Base-by-base conservation (phyloP, 352 stramenopile genomes). In the Nothophytophthora sp. region DNA sequence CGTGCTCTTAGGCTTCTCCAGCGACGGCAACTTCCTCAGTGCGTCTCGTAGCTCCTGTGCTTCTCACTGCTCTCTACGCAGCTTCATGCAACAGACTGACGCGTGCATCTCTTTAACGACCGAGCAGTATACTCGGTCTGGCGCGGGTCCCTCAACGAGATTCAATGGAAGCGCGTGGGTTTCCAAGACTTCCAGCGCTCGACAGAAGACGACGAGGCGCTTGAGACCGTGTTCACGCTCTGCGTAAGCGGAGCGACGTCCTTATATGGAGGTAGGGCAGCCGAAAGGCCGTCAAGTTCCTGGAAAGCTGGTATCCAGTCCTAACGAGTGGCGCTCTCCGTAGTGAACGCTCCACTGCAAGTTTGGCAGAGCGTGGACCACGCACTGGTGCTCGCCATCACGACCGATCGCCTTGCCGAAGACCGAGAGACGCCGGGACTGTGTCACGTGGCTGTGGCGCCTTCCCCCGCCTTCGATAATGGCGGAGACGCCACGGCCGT, bases 1-100 rank as follows among this genome's bases (percentile, higher is more conserved):
- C 29, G 73, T 88, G 15, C 42, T 92, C 18, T 54, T 92, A 20
- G 81, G 81, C 5, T 92, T 90, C 57, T 90, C 78, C 0, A 72
- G 68, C 42, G 79, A 90, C 44, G 81, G 81, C 37, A 61, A 78
- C 55, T 82, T 69, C 50, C 55, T 92, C 22, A 1, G 81, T 90
- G 46, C 30, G 69, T 67, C n/a, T n/a, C n/a, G n/a, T n/a, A n/a
- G n/a, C n/a, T n/a, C n/a, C n/a, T n/a, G n/a, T n/a, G n/a, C n/a
- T n/a, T n/a, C n/a, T n/a, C n/a, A n/a, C n/a, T n/a, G n/a, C n/a
- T n/a, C n/a, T n/a, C n/a, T n/a, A n/a, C n/a, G n/a, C n/a, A n/a
- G n/a, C n/a, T n/a, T n/a, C n/a, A n/a, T n/a, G n/a, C n/a, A n/a
- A n/a, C n/a, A n/a, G n/a, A n/a, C n/a, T n/a, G n/a, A n/a, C n/a